Evolutionary conservation across 805 yeast genomes (phyloP), one percentile per base, ranked within the genome.

Genomic region (Lipomyces mesembrius): DNA sequence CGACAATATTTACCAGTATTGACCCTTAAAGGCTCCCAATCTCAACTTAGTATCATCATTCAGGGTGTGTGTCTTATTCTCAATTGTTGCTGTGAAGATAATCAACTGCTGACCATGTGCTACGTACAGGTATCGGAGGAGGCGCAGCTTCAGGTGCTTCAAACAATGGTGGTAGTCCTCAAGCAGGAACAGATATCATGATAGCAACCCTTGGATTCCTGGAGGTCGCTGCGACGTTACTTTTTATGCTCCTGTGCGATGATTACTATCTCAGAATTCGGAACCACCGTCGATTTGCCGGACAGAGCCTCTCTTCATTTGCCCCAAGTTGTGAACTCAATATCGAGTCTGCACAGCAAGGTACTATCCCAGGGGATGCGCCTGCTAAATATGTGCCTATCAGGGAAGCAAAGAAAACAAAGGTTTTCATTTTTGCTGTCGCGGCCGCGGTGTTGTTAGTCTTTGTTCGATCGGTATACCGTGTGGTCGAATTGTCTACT

Each of bases 191-290:
- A 0, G 81, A 86, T 74, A 76, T 89, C 59, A 89, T 92, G 88
- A 84, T 91, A 57, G 93, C 84, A 1, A 97, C 97, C 6, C 81
- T 92, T 59, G 88, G 88, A 0, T 82, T 89, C 74, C 97, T n/a
- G 27, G 2, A 92, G 78, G 93, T 91, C 5, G 77, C 83, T 3
- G 83, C 91, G 3, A 89, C 92, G 88, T 72, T 83, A 2, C 64
- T 87, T 1, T 92, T 90, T 76, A 76, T 87, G 25, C 12, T 52
- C 12, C 29, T 59, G 2, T 61, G 62, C 49, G 32, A 25, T 27
- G 67, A 57, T 35, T 64, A 60, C 53, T 51, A 37, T n/a, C 2
- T 49, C 35, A 51, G 61, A 17, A 29, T 59, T 14, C 22, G 22
- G 35, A 60, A 56, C 8, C 32, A 46, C 56, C 51, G 56, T 17